These are phyloP conservation scores for Daldinia concentrica DNA, from an alignment of 495 filamentous ascomycete species.

Conservation along the genomic window DNA sequence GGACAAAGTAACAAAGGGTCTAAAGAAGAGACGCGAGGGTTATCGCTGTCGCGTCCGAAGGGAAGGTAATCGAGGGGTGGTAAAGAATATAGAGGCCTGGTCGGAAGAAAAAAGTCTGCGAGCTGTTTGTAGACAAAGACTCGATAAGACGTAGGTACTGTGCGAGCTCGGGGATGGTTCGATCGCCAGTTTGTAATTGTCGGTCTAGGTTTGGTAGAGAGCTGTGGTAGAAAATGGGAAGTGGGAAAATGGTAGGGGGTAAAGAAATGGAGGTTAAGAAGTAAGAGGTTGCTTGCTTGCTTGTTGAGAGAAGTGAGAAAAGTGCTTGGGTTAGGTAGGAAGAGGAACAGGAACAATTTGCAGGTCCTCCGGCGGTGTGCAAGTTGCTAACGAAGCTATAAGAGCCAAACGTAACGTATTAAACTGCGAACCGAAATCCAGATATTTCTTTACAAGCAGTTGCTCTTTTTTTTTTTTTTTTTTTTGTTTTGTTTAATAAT, in stretches of 20 bases:
- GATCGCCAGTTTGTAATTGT: constrained; percentile 10
- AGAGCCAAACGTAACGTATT: constrained; percentile 5
- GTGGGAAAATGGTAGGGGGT: constrained; percentile 5
- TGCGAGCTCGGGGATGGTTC: constrained; percentile 8
- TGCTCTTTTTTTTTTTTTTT: no score
- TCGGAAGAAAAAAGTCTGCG: constrained; percentile 4
- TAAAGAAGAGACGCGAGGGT: constrained; percentile 1
- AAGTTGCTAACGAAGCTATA: constrained; percentile 11
- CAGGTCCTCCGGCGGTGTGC: constrained; percentile 30
- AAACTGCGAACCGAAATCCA: constrained; percentile 17
- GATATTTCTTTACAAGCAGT: constrained; percentile 15
- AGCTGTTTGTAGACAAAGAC: constrained; percentile 22
- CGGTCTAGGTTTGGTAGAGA: constrained; percentile 10
- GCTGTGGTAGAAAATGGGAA: not conserved
- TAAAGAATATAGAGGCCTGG: constrained; percentile 4
- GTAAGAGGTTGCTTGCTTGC: not conserved
- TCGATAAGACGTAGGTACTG: constrained; percentile 23
- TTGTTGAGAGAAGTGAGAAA: not conserved
- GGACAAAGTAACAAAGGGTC: not conserved
- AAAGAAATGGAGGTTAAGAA: constrained; percentile 16
- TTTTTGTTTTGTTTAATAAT: no score
- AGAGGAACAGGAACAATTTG: constrained; percentile 28
- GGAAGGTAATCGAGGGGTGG: constrained; percentile 11
- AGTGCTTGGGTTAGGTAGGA: constrained; percentile 5
- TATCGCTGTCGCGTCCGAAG: constrained; percentile 17